A percentile compares a stretch with the other conserved stretches of the same genome.
These are phyloP conservation scores for Coniella vitis DNA, from an alignment of 2,329 filamentous ascomycete genomes.

Conservation along the genomic window DNA sequence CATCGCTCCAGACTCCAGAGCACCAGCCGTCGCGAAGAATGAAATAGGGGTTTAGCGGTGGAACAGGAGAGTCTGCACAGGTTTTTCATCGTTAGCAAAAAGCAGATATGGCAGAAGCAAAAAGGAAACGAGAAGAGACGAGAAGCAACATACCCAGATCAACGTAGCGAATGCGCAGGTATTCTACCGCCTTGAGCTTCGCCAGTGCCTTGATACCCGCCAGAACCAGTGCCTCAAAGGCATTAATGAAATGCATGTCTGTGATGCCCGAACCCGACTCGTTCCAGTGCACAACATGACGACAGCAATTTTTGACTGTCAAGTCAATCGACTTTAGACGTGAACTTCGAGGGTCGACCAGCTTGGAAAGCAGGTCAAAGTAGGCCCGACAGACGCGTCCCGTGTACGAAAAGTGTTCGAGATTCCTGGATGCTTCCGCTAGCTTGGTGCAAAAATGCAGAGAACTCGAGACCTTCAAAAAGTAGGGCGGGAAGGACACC, in stretches of 20 bases:
- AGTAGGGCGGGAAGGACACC: conserved; percentile 52
- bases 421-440: conserved; percentile 50
- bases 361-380: conserved; percentile 51
- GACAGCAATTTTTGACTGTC: conserved; percentile 69
- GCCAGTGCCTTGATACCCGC: conserved; percentile 55
- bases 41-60: conserved; percentile 68
- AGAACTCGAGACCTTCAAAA: conserved; percentile 50
- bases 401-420: conserved; percentile 66
- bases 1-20: conserved; percentile 66
- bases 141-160: conserved; percentile 49
- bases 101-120: neutral
- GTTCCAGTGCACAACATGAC: conserved; percentile 45
- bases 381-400: conserved; percentile 65
- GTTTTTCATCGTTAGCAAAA: neutral
- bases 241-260: conserved; percentile 63
- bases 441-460: conserved; percentile 61
- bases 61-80: conserved; percentile 56
- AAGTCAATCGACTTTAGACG: conserved; percentile 61
- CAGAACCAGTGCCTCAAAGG: conserved; percentile 63
- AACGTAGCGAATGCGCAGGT: conserved; percentile 66
- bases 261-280: conserved; percentile 64
- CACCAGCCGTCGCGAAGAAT: conserved; percentile 53
- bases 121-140: neutral
- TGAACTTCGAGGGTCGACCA: conserved; percentile 40
- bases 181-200: conserved; percentile 51